Percentiles rank a stretch among this genome's conserved stretches.
phyloP scores from a whole-genome alignment of 2,329 filamentous ascomycete species.

The Rhynchosporium secalis region DNA sequence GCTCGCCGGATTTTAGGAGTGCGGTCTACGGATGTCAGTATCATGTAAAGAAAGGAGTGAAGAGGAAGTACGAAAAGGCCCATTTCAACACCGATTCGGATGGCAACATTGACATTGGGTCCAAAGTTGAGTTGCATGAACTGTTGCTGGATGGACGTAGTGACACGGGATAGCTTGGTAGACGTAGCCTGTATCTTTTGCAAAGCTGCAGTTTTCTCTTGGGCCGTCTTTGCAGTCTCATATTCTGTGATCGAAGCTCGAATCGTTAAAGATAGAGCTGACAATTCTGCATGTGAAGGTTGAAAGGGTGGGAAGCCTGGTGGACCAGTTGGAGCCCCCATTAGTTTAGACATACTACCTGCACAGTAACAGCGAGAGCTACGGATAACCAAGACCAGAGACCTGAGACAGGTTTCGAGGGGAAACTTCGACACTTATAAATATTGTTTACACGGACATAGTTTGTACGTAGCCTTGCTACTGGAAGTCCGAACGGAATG shows the following conservation, averaged over 20 bases:
- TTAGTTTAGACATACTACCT: conserved; percentile 10
- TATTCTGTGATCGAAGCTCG: conserved; percentile 17
- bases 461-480: not conserved
- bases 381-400: not conserved
- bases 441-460: not conserved
- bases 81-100: conserved; percentile 23
- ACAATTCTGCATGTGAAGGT: conserved; percentile 5
- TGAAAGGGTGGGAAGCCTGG: conserved; percentile 16
- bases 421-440: not conserved
- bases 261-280: conserved; percentile 6
- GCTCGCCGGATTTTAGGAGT: conserved; percentile 10
- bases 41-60: no score
- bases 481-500: conserved; percentile 1
- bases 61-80: conserved; percentile 12
- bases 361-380: not conserved
- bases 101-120: conserved; percentile 18
- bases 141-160: conserved; percentile 16
- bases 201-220: conserved; percentile 17
- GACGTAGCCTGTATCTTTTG: conserved; percentile 19
- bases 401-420: not conserved
- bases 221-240: conserved; percentile 6
- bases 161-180: conserved; percentile 15
- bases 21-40: not conserved
- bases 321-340: conserved; percentile 3
- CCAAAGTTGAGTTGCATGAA: conserved; percentile 21